phyloP scores from a whole-genome alignment of 1,284 basidiomycete genomes.

The Ganoderma sinense region DNA sequence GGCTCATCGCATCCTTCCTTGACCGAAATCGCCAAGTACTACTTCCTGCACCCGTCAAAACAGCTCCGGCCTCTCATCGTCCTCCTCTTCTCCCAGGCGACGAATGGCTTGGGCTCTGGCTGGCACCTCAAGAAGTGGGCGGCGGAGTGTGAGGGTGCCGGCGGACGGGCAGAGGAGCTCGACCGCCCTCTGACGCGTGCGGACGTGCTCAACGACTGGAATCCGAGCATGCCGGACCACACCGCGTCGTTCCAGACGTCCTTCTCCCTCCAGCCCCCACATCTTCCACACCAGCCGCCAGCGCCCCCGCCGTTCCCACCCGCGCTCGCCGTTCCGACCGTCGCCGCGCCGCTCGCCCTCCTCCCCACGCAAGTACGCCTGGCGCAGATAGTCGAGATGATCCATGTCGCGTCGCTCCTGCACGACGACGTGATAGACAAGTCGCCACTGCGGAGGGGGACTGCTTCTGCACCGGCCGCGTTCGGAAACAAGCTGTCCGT shows the following conservation, averaged over 20 bases:
- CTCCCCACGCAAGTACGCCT: constrained; percentile 92
- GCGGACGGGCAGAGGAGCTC: constrained; percentile 57
- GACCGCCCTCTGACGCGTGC: constrained; percentile 76
- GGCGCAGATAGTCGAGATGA: constrained; percentile 98
- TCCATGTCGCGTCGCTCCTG: constrained; percentile 94
- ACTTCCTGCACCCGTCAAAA: constrained; percentile 90
- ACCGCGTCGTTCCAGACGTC: constrained; percentile 59
- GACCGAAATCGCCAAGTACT: constrained; percentile 91
- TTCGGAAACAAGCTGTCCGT: constrained; percentile 98
- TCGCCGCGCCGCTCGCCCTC: constrained; percentile 46
- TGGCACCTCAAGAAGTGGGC: constrained; percentile 58
- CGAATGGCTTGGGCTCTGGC: constrained; percentile 77
- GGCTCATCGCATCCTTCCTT: constrained; percentile 91
- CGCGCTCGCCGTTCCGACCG: constrained; percentile 34
- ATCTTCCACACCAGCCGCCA: constrained; percentile 48
- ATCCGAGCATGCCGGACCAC: constrained; percentile 80
- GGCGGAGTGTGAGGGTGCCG: constrained; percentile 51
- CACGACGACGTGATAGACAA: constrained; percentile 97
- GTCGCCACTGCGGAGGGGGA: constrained; percentile 83
- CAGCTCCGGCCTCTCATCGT: constrained; percentile 93
- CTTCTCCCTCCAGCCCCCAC: constrained; percentile 53
- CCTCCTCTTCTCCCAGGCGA: constrained; percentile 90
- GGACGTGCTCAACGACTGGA: constrained; percentile 86
- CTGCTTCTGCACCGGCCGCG: constrained; percentile 84
- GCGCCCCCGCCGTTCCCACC: constrained; percentile 46